Base-by-base conservation (phyloP, 176 grass and related monocot species). In the Poa annua region DNA sequence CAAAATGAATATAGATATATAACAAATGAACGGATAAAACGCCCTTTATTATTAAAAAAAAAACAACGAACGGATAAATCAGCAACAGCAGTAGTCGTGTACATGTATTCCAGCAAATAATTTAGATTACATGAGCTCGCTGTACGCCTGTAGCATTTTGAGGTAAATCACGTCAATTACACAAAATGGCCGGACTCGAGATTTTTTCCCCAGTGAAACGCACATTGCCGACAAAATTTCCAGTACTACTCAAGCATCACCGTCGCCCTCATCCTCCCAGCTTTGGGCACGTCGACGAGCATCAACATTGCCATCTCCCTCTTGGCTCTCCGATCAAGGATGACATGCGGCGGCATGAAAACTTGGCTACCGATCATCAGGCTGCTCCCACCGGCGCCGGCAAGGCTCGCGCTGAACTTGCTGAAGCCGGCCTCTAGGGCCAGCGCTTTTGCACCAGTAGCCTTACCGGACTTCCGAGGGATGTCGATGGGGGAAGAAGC, bases 401-500 rank as follows among this genome's bases (percentile, higher is more conserved):
- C 61, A 35, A 21, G 19, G 71, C 82, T 89, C 17, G 4, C 51
- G 35, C 78, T 8, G 50, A 73, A n/a, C 26, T 66, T 83, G 73
- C 79, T 79, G 73, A 78, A 72, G 3, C 66, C 62, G 33, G 49
- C 70, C 45, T 73, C 44, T 1, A 0, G 14, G 8, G 70, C 45
- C 33, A 3, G 12, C 10, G 34, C 9, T 16, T 7, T 50, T n/a
- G 67, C 44, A n/a, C 57, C 76, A 0, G 33, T 9, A 3, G 64
- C 64, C 11, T 13, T 55, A 3, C 78, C 41, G 47, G 39, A 26
- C 79, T 67, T 90, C 11, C 57, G 15, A 17, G 88, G 80, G 66
- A 90, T 86, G 48, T 86, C 84, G 66, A 90, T 83, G 11, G 88
- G 88, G 25, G 79, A 86, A 82, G 83, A 86, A 48, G 84, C 11